Base-by-base conservation (phyloP, 108 stramenopile genomes). In the Cyclotella sp. region DNA sequence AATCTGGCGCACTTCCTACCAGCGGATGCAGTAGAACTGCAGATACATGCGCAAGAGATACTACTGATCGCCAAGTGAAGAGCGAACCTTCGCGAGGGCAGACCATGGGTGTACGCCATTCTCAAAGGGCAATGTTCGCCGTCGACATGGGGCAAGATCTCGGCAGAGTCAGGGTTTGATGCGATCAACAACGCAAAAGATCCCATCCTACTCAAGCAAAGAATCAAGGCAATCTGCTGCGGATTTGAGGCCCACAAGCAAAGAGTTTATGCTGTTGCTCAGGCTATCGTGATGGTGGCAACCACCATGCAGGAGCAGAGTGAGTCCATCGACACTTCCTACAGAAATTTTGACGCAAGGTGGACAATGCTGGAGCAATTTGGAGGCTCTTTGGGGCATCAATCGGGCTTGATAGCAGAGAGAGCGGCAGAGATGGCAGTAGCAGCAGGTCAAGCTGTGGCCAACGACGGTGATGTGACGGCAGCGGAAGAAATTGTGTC, bases 121-220 rank as follows among this genome's bases (percentile, higher is more conserved):
- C 53, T 54, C 7, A n/a, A n/a, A 19, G 53, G n/a, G n/a, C 53
- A 54, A n/a, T 54, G 53, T n/a, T 54, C 53, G 53, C 53, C 53
- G 21, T 54, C 53, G 53, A 7, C 21, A 19, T n/a, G n/a, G n/a
- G 53, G 53, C 15, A 54, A 54, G 53, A n/a, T 54, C 7, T 7
- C 16, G n/a, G 10, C 16, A 7, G 53, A 54, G 21, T 14, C 11
- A n/a, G 53, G 53, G 7, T 54, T 11, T 7, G 53, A 11, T 14
- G 53, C 53, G 18, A n/a, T 54, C 21, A 19, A 54, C 7, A n/a
- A 14, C n/a, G n/a, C 11, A 7, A 54, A 54, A 54, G 53, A 54
- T 54, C 15, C 53, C 53, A n/a, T 54, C n/a, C n/a, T 7, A n/a
- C 53, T 54, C 10, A 54, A n/a, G 11, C 10, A n/a, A n/a, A 14